Base-by-base conservation (phyloP, 176 grass and related monocot genomes). In the Avena eriantha region DNA sequence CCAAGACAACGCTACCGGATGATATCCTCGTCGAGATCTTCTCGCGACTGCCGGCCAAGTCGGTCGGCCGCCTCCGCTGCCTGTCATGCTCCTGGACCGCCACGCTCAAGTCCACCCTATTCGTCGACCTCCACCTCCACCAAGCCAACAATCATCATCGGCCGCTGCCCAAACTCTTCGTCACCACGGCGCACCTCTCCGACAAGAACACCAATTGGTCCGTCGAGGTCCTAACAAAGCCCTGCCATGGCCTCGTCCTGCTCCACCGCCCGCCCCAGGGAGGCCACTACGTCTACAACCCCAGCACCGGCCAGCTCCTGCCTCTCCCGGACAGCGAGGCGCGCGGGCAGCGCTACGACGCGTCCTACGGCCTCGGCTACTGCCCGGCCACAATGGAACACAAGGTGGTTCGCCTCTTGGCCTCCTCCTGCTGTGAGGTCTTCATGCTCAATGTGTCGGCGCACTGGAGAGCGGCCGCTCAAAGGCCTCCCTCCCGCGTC, bases 401-500 rank as follows among this genome's bases (percentile, higher is more conserved):
- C 21, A 72, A 72, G 39, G 69, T 72, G 41, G 69, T 73, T 21
- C 69, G 69, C 16, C 7, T 39, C 16, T 36, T 21, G 33, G 8
- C 33, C 65, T 34, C 10, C 29, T 16, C 66, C 31, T 39, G 69
- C 21, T 72, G 39, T 10, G 69, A 72, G 39, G 69, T 72, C 39
- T n/a, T 72, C 69, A 46, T 21, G 69, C 69, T 72, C 39, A 39
- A 14, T 36, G 69, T n/a, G 69, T 72, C 69, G 39, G 69, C 69
- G 36, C 69, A 46, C 69, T 72, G 39, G 69, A 46, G 21, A 5
- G 10, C 69, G 19, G 36, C 14, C 21, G 39, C 69, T 23, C 39
- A n/a, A 12, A 41, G 0, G 19, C 69, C 39, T 0, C 36, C 21
- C 36, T 22, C 19, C 10, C n/a, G 10, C 39, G 39, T 10, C 39